These are phyloP conservation scores for Backusella morwellensis DNA, from an alignment of 192 early-diverging fungal species.

Conservation along the genomic window DNA sequence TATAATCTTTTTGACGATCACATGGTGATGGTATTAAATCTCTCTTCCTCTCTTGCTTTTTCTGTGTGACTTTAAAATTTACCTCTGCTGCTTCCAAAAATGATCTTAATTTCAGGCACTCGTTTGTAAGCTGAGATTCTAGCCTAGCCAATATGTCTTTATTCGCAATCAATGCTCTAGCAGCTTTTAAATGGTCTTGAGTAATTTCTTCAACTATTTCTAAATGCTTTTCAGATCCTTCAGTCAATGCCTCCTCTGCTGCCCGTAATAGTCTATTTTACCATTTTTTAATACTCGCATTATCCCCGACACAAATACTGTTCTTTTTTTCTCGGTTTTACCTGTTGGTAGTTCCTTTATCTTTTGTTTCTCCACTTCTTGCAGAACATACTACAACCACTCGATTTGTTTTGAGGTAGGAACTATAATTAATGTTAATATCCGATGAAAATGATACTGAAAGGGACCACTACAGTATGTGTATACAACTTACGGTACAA, in stretches of 20 bases:
- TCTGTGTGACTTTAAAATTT: not conserved
- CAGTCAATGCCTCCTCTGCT: conserved; percentile 26
- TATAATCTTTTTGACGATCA: conserved; percentile 55
- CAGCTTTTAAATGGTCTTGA: conserved; percentile 66
- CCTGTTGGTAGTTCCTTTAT: conserved; percentile 83
- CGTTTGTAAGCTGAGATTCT: conserved; percentile 58
- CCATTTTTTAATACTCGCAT: not conserved
- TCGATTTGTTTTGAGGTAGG: conserved; percentile 53
- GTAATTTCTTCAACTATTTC: conserved; percentile 78
- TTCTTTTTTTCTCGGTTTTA: conserved; percentile 18
- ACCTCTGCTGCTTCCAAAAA: conserved; percentile 86
- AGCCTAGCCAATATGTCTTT: conserved; percentile 40
- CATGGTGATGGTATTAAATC: not conserved
- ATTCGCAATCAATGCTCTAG: conserved; percentile 46
- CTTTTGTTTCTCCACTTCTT: conserved; percentile 77
- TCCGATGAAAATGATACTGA: not conserved
- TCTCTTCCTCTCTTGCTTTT: not conserved
- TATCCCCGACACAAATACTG: not conserved
- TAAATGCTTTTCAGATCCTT: conserved; percentile 43
- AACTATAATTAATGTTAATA: conserved; percentile 2
- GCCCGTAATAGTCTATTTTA: conserved; percentile 43
- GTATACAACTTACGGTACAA: conserved; percentile 66
- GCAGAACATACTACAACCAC: conserved; percentile 86
- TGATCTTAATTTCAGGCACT: conserved; percentile 67
- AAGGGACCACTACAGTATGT: not conserved